Evolutionary conservation across 176 grass and related monocot species (phyloP).

Genomic region (Carex cristatella): DNA sequence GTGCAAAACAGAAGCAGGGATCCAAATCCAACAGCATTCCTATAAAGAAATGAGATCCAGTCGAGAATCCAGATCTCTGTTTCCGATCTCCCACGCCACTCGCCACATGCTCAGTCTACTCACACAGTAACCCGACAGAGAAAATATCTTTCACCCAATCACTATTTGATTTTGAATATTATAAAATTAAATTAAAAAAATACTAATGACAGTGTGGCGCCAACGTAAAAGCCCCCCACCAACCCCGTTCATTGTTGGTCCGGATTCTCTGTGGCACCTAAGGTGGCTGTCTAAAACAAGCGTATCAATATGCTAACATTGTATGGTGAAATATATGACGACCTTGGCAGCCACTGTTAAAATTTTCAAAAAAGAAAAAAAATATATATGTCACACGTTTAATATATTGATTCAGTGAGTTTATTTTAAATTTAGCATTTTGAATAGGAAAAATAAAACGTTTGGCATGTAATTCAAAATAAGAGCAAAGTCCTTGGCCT

Average conservation of each 20-base stretch:
- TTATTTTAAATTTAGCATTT: no score
- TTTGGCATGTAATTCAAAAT: no score
- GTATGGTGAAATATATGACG: no score
- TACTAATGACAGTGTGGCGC: background rate
- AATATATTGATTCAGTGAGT: no score
- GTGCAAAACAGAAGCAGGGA: background rate
- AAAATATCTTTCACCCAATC: background rate
- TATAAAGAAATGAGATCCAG: background rate
- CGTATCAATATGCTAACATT: no score
- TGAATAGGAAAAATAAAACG: no score
- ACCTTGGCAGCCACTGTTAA: no score
- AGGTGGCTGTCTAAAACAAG: background rate
- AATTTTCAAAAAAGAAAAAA: no score
- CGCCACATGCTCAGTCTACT: background rate
- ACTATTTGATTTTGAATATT: background rate
- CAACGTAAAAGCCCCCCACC: background rate
- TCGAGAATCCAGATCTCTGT: background rate
- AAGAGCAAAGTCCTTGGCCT: no score
- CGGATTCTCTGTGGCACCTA: background rate
- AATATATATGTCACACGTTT: no score
- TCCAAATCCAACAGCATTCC: background rate
- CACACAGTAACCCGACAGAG: background rate
- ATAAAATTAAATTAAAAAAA: background rate
- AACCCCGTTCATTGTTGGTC: background rate
- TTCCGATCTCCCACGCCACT: background rate